Conservation (phyloP, 495 filamentous ascomycete species). For the Aspergillus carlsbadensis region DNA sequence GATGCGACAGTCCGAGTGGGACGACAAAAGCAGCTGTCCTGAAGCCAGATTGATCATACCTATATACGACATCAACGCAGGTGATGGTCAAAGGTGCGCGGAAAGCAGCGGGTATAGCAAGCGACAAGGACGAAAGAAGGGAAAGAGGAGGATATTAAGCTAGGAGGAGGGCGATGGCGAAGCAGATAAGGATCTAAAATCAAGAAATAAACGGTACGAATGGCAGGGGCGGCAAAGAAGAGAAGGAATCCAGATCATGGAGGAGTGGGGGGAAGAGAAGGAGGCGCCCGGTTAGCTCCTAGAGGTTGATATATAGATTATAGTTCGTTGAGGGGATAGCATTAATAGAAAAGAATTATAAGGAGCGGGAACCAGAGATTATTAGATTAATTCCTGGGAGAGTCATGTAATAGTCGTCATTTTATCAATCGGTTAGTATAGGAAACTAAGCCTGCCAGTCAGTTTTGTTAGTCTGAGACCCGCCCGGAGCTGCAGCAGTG, state of each 20-base stretch:
- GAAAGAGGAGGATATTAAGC: not conserved
- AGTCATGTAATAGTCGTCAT: slow-evolving; percentile 8
- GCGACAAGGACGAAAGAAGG: slow-evolving; percentile 16
- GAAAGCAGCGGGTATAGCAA: slow-evolving; percentile 11
- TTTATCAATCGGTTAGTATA: slow-evolving; percentile 8
- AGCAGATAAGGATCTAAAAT: slow-evolving; percentile 6
- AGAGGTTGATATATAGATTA: slow-evolving; percentile 4
- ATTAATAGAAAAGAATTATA: slow-evolving; percentile 5
- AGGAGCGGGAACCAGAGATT: no score
- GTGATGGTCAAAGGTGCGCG: not conserved
- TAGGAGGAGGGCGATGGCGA: not conserved
- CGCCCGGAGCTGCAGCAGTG: slow-evolving; percentile 3
- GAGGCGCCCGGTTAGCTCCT: not conserved
- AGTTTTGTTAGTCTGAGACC: slow-evolving; percentile 8
- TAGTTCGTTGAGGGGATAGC: not conserved
- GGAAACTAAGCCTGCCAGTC: slow-evolving; percentile 6
- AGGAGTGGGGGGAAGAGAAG: not conserved
- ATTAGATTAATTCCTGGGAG: not conserved
- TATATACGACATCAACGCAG: slow-evolving; percentile 22
- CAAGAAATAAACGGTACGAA: not conserved
- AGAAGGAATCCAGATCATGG: slow-evolving; percentile 2
- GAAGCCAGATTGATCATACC: slow-evolving; percentile 13
- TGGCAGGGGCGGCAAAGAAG: slow-evolving; percentile 1
- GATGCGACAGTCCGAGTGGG: slow-evolving; percentile 8
- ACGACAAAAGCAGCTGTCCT: slow-evolving; percentile 15